phyloP scores from a whole-genome alignment of 805 yeast genomes.

The Schizosaccharomyces japonicus region DNA sequence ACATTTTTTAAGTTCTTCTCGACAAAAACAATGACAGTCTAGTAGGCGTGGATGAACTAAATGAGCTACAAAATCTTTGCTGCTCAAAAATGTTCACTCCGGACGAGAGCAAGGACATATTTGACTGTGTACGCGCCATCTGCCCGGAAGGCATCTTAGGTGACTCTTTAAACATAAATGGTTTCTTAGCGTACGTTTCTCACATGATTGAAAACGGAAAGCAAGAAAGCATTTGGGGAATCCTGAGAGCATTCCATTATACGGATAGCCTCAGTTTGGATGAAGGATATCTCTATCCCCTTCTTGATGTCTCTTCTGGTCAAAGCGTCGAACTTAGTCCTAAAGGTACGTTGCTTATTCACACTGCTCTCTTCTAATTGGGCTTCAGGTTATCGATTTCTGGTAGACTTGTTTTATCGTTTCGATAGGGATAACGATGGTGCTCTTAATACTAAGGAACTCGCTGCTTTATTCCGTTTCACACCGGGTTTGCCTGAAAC shows the following conservation, averaged over 20 bases:
- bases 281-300: conserved; percentile 59
- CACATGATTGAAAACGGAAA: conserved; percentile 75
- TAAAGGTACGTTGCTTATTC: not conserved
- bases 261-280: conserved; percentile 74
- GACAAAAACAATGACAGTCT: conserved; percentile 82
- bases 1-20: conserved; percentile 24
- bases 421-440: conserved; percentile 95
- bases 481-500: conserved; percentile 80
- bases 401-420: conserved; percentile 68
- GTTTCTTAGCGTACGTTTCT: conserved; percentile 55
- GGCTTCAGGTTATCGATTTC: conserved; percentile 58
- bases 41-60: conserved; percentile 46
- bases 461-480: conserved; percentile 47
- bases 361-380: not conserved
- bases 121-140: not conserved
- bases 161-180: conserved; percentile 20
- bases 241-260: conserved; percentile 64
- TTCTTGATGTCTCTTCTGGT: conserved; percentile 43
- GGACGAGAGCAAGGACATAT: not conserved
- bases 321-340: conserved; percentile 84
- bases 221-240: conserved; percentile 95
- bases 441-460: conserved; percentile 56
- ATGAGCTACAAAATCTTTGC: conserved; percentile 45
- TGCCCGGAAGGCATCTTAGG: not conserved
- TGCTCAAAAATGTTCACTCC: conserved; percentile 19